phyloP scores from a whole-genome alignment of 345 rosid genomes.

The Populus alba region DNA sequence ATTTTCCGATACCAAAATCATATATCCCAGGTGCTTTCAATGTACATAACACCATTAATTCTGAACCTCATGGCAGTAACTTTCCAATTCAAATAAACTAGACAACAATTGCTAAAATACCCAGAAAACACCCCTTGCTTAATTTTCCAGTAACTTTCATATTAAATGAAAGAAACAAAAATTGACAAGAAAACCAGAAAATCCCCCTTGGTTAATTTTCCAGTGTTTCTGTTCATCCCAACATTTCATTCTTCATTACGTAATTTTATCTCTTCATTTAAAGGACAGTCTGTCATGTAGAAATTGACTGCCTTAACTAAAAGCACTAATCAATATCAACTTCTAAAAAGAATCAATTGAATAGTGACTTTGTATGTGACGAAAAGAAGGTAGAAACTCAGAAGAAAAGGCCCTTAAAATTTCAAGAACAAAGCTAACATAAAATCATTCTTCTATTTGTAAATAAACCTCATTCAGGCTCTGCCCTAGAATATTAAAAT shows the following conservation, averaged over 20 bases:
- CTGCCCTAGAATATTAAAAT: neutral
- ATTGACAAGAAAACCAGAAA: neutral
- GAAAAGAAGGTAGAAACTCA: neutral
- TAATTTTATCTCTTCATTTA: neutral
- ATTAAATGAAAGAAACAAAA: neutral
- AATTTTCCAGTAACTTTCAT: neutral
- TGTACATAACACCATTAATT: neutral
- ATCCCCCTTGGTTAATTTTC: neutral
- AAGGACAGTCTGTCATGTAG: neutral
- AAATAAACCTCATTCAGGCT: neutral
- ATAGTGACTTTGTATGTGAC: neutral
- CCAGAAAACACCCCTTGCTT: neutral
- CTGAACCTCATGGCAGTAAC: neutral
- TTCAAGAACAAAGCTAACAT: neutral
- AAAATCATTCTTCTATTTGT: neutral
- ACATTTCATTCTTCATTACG: neutral
- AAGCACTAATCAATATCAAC: neutral
- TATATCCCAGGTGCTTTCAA: neutral
- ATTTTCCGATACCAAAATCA: neutral
- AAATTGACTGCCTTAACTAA: neutral
- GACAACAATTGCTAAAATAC: neutral
- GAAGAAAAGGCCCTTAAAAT: neutral
- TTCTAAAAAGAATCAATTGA: neutral
- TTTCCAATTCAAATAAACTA: neutral
- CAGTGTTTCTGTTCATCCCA: neutral